Base-by-base conservation (phyloP, 1,284 basidiomycete genomes). In the Ceratobasidium sp. region DNA sequence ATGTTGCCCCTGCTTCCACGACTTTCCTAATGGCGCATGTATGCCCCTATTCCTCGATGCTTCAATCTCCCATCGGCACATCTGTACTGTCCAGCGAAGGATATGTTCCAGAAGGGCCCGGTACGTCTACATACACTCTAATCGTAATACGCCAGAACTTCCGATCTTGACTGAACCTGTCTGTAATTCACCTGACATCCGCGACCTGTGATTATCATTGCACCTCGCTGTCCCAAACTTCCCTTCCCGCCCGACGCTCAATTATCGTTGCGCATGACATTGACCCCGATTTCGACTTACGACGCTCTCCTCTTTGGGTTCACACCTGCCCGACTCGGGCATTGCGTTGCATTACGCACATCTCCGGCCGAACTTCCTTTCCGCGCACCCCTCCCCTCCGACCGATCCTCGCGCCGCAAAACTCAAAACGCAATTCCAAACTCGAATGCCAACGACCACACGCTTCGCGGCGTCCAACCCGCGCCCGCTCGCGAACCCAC, bases 81-180 rank as follows among this genome's bases (percentile, higher is more conserved):
- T 71, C 66, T 58, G 53, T 31, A 28, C 45, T n/a, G 39, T 64
- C 45, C 64, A 75, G 71, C n/a, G 60, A 75, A 45, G 71, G 71
- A 28, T 75, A 75, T 33, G 60, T 75, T 26, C n/a, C 58, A 39
- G 60, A 75, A 65, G 71, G 71, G 42, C 71, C 71, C 35, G 71
- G 71, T 75, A 75, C 61, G 71, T 75, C 35, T 49, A 49, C 56
- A 56, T 71, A 58, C 61, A 45, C 71, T 74, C 45, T 75, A 64
- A 51, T 58, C 47, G 47, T 64, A 49, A 66, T 60, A 31, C 13
- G 20, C 28, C n/a, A 35, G 35, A 35, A 53, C 68, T 33, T 54
- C 61, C 60, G 61, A 65, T 65, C 71, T 65, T 75, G 71, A 75
- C 71, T 64, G 23, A 54, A 42, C 49, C n/a, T 42, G 56, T 68